These are phyloP conservation scores for Tuber brumale DNA, from an alignment of 495 filamentous ascomycete species.

Conservation along the genomic window DNA sequence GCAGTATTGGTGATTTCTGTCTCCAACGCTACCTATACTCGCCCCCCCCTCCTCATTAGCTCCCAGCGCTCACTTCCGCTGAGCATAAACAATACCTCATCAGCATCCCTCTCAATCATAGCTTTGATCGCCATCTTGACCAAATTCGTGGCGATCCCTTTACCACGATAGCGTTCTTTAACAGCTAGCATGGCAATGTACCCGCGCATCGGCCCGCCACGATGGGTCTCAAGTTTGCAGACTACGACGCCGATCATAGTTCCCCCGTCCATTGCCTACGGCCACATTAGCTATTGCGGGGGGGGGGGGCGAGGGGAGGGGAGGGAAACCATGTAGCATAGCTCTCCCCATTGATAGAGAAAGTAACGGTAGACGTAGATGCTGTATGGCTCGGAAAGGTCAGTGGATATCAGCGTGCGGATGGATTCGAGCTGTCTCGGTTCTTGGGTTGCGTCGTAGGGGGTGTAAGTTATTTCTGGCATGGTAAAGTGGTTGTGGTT, in stretches of 20 bases:
- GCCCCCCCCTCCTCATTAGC: neutral
- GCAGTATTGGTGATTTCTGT: constrained; percentile 92
- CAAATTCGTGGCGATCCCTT: constrained; percentile 79
- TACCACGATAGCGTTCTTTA: constrained; percentile 65
- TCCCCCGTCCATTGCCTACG: constrained; percentile 42
- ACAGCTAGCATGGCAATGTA: constrained; percentile 99
- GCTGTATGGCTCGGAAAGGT: constrained; percentile 97
- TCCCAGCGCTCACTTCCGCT: neutral
- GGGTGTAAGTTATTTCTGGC: constrained; percentile 65
- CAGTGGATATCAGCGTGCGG: constrained; percentile 87
- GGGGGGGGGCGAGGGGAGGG: neutral
- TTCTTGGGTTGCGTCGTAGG: constrained; percentile 74
- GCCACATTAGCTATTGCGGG: neutral
- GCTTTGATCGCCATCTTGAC: constrained; percentile 87
- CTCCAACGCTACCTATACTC: constrained; percentile 74
- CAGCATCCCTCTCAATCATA: constrained; percentile 75
- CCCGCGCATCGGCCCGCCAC: constrained; percentile 67
- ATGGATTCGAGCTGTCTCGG: constrained; percentile 77
- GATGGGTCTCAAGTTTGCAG: constrained; percentile 87
- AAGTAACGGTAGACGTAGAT: constrained; percentile 99
- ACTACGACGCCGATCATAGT: constrained; percentile 82
- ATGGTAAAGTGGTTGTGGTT: constrained; percentile 35
- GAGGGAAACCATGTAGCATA: constrained; percentile 75
- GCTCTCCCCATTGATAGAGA: constrained; percentile 92
- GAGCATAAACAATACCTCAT: constrained; percentile 57